Conservation (phyloP, 306 rosid species). For the Citrullus mucosospermus region DNA sequence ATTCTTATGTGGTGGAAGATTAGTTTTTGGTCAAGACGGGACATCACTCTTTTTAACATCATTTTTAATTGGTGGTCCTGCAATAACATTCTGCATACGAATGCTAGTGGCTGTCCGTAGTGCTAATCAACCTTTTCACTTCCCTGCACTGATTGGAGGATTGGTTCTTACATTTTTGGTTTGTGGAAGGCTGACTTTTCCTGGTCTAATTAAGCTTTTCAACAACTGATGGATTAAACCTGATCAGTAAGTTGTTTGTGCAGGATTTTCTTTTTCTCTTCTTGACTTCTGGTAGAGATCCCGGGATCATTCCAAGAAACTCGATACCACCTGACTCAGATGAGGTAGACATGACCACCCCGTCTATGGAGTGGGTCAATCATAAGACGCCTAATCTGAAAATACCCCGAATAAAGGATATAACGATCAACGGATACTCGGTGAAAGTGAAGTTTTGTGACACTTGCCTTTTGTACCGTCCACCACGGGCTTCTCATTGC, state of each 20-base stretch:
- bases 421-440: slow-evolving; percentile 47
- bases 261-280: slow-evolving; percentile 74
- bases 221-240: slow-evolving; percentile 4
- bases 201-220: slow-evolving; percentile 4
- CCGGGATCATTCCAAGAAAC: slow-evolving; percentile 81
- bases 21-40: slow-evolving; percentile 75
- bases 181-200: slow-evolving; percentile 29
- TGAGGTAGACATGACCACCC: slow-evolving; percentile 20
- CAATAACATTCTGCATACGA: slow-evolving; percentile 61
- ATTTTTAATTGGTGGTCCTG: slow-evolving; percentile 74
- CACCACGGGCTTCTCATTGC: slow-evolving; percentile 91
- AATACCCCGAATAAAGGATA: slow-evolving; percentile 63
- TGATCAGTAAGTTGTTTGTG: slow-evolving; percentile 12
- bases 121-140: slow-evolving; percentile 22
- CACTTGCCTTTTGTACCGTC: slow-evolving; percentile 80
- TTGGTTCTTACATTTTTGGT: slow-evolving; percentile 68
- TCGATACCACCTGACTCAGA: slow-evolving; percentile 45
- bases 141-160: slow-evolving; percentile 47
- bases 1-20: slow-evolving; percentile 77
- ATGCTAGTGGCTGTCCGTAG: slow-evolving; percentile 30
- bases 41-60: slow-evolving; percentile 52
- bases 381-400: slow-evolving; percentile 28
- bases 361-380: slow-evolving; percentile 58
- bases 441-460: slow-evolving; percentile 85
- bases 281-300: slow-evolving; percentile 86